Conservation (phyloP, 2,329 filamentous ascomycete genomes). For the Fusarium siculi region DNA sequence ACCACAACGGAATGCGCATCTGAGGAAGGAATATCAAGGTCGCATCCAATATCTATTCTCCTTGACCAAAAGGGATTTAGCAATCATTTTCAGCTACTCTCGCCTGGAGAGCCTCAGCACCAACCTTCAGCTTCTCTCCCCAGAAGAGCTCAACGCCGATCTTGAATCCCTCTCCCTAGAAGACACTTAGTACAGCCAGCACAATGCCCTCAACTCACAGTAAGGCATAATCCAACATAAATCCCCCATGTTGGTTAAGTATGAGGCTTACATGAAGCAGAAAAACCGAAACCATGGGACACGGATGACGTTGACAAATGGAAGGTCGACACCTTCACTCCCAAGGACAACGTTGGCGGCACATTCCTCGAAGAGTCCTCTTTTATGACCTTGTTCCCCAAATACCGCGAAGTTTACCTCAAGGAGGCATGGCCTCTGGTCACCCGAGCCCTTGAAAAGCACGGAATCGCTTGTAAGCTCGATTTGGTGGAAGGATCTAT, state of each 20-base stretch:
- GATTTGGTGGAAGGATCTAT: conserved; percentile 96
- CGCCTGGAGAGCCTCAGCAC: neutral
- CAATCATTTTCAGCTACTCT: neutral
- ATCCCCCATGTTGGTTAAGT: accelerated
- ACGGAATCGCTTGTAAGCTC: conserved; percentile 88
- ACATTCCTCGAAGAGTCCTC: conserved; percentile 93
- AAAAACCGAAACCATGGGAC: conserved; percentile 93
- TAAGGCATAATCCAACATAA: neutral
- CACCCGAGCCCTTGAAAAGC: conserved; percentile 86
- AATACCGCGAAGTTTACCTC: conserved; percentile 94
- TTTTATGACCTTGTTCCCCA: conserved; percentile 68
- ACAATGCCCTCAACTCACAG: conserved; percentile 86
- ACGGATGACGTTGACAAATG: conserved; percentile 95
- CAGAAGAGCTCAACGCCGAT: neutral
- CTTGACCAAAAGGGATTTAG: neutral
- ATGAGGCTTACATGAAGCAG: neutral
- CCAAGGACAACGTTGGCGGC: conserved; percentile 85
- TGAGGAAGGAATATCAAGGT: neutral
- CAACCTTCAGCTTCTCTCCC: neutral
- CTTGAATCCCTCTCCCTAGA: neutral
- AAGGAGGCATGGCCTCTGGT: conserved; percentile 94
- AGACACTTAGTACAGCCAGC: neutral
- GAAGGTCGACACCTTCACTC: conserved; percentile 89
- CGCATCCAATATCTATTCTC: too few relatives aligned
- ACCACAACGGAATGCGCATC: neutral